These are phyloP conservation scores for Sarocladium kiliense DNA, from an alignment of 2,329 filamentous ascomycete genomes.

Conservation along the genomic window DNA sequence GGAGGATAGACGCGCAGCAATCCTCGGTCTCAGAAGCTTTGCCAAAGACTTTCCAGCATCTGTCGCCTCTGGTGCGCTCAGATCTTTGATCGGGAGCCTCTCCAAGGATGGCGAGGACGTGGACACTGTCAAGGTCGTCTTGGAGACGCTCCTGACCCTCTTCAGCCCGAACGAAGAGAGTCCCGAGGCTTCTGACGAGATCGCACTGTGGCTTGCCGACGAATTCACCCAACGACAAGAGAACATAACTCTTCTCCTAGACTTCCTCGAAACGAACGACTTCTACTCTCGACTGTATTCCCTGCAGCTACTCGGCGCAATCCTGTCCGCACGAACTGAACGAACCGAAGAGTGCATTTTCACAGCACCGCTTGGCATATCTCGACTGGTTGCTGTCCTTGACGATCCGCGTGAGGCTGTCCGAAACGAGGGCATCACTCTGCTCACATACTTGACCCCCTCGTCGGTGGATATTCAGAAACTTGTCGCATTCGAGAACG, in stretches of 20 bases:
- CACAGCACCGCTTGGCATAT: slow-evolving; percentile 81
- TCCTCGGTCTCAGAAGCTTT: slow-evolving; percentile 89
- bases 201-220: slow-evolving; percentile 91
- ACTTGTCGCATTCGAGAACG: slow-evolving; percentile 90
- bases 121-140: slow-evolving; percentile 89
- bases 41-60: slow-evolving; percentile 95
- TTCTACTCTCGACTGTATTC: slow-evolving; percentile 91
- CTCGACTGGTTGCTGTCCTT: slow-evolving; percentile 75
- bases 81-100: slow-evolving; percentile 79
- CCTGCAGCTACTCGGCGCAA: slow-evolving; percentile 81
- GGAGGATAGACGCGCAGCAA: slow-evolving; percentile 89
- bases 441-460: slow-evolving; percentile 84
- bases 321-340: slow-evolving; percentile 79
- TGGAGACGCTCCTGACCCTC: slow-evolving; percentile 93
- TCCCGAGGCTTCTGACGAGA: slow-evolving; percentile 92
- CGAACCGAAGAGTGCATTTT: slow-evolving; percentile 93
- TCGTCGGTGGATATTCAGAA: slow-evolving; percentile 88
- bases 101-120: slow-evolving; percentile 89
- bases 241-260: slow-evolving; percentile 85
- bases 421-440: slow-evolving; percentile 78
- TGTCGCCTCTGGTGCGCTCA: slow-evolving; percentile 86
- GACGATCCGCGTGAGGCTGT: slow-evolving; percentile 84
- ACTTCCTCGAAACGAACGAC: slow-evolving; percentile 80
- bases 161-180: slow-evolving; percentile 70
- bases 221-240: slow-evolving; percentile 98